phyloP scores from a whole-genome alignment of 495 filamentous ascomycete genomes.

The Apodospora peruviana region DNA sequence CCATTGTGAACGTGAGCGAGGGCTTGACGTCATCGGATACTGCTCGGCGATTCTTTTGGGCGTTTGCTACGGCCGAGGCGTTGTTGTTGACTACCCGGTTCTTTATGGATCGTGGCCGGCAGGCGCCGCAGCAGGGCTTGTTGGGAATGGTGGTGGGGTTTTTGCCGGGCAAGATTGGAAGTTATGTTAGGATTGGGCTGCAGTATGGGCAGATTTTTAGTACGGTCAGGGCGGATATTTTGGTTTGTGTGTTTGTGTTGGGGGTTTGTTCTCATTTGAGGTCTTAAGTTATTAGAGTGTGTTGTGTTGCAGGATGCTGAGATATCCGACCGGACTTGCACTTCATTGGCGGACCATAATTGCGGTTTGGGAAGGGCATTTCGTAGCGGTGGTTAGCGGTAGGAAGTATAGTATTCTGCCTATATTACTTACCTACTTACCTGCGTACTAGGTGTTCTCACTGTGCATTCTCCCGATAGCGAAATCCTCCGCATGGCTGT shows the following conservation, averaged over 20 bases:
- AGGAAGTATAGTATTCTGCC: too few relatives aligned
- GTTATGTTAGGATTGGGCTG: constrained; percentile 53
- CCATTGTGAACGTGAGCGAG: constrained; percentile 6
- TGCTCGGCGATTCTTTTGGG: constrained; percentile 55
- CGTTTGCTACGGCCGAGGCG: constrained; percentile 75
- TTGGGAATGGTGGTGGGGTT: constrained; percentile 56
- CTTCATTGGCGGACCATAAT: too few relatives aligned
- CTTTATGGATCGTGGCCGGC: constrained; percentile 50
- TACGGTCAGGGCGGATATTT: constrained; percentile 57
- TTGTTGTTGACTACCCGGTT: constrained; percentile 62
- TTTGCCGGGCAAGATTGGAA: constrained; percentile 51
- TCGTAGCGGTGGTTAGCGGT: too few relatives aligned
- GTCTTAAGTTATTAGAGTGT: constrained; percentile 11
- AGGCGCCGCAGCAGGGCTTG: constrained; percentile 42
- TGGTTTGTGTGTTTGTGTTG: constrained; percentile 72
- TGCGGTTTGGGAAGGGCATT: too few relatives aligned
- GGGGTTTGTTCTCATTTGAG: constrained; percentile 65
- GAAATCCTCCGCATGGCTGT: too few relatives aligned
- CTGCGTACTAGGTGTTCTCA: background rate
- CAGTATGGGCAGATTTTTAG: constrained; percentile 65
- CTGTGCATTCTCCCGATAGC: too few relatives aligned
- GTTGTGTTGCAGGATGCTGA: too few relatives aligned
- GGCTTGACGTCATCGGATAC: constrained; percentile 9
- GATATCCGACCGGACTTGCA: too few relatives aligned
- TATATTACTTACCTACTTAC: background rate